A percentile compares a stretch with the other conserved stretches of the same genome.
phyloP scores from a whole-genome alignment of 73 alveolate genomes.

The Paramecium sexaurelia region DNA sequence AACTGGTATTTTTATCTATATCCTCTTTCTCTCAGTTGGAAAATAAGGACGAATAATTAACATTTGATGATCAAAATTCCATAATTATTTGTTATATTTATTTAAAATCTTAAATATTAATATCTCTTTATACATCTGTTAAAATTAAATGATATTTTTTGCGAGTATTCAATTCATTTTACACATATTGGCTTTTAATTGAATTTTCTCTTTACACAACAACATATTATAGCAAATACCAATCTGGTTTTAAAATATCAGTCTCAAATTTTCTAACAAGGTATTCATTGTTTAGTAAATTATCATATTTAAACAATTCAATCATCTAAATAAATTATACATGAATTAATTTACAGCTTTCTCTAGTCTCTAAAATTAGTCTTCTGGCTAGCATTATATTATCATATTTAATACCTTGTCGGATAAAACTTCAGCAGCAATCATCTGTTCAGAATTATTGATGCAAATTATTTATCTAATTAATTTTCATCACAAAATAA shows the following conservation, averaged over 20 bases:
- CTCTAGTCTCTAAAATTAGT: not conserved
- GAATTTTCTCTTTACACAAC: constrained; percentile 50
- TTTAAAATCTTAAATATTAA: constrained; percentile 1
- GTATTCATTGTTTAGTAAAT: constrained; percentile 32
- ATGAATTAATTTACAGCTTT: constrained; percentile 36
- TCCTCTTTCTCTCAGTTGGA: constrained; percentile 45
- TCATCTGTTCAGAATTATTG: not conserved
- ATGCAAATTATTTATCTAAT: not conserved
- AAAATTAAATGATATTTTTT: constrained; percentile 39
- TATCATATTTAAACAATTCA: constrained; percentile 21
- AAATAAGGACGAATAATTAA: constrained; percentile 27
- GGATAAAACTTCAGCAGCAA: constrained; percentile 6
- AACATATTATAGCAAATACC: constrained; percentile 20
- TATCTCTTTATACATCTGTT: constrained; percentile 14
- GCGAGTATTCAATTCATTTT: constrained; percentile 33
- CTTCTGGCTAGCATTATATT: constrained; percentile 21
- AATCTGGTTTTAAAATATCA: constrained; percentile 19
- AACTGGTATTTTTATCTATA: constrained; percentile 2
- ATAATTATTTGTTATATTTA: not conserved
- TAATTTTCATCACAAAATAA: not conserved
- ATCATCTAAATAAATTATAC: constrained; percentile 7
- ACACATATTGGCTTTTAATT: constrained; percentile 40
- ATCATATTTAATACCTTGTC: constrained; percentile 22
- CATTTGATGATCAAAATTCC: constrained; percentile 18
- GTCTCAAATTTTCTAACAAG: constrained; percentile 32